phyloP scores from a whole-genome alignment of 2,329 filamentous ascomycete species.

The Alternaria sp. region DNA sequence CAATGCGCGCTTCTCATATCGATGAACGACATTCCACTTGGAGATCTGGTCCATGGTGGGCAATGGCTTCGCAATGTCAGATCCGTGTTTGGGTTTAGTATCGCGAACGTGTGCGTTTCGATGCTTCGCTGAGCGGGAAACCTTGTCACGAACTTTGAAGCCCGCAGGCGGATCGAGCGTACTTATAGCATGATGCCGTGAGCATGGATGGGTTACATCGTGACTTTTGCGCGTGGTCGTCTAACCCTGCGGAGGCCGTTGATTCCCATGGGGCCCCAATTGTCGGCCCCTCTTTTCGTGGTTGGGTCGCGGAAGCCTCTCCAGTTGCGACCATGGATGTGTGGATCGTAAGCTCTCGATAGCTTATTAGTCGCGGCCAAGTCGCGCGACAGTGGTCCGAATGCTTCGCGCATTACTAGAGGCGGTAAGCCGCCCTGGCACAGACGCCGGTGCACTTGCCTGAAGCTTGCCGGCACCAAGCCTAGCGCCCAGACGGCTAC shows the following conservation, averaged over 20 bases:
- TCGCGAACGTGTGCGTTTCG: neutral
- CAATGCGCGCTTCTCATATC: slow-evolving; percentile 35
- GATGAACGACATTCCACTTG: slow-evolving; percentile 30
- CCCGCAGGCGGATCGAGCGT: neutral
- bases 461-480: neutral
- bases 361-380: neutral
- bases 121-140: neutral
- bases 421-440: neutral
- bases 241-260: neutral
- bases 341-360: neutral
- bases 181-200: neutral
- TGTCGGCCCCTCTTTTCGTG: neutral
- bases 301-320: neutral
- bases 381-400: neutral
- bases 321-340: neutral
- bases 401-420: neutral
- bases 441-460: neutral
- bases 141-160: neutral
- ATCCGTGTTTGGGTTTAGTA: neutral
- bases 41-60: slow-evolving; percentile 34
- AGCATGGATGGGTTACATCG: neutral
- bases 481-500: neutral
- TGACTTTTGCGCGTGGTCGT: neutral
- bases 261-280: neutral
- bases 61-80: neutral